Base-by-base conservation (phyloP, 371 early-diverging fungal species). In the Dinochytrium kinnereticum region DNA sequence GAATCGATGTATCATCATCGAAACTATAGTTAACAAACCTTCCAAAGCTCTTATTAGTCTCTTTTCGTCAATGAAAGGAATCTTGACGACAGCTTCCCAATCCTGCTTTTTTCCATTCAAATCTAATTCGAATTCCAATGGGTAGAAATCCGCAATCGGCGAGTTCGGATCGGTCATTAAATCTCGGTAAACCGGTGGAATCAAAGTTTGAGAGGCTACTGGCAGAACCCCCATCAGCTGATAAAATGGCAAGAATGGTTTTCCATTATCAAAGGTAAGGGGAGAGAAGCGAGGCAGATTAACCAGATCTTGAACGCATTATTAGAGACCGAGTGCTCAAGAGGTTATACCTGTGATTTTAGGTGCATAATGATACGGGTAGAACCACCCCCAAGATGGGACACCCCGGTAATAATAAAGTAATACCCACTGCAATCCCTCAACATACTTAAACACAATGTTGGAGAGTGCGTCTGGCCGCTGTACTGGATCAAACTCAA, bases 341-440 rank as follows among this genome's bases (percentile, higher is more conserved):
- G 39, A 30, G 40, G 15, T 1, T 28, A 83, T 70, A 83, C 88
- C 90, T 17, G 78, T 71, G 24, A 87, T 87, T 73, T 87, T 85
- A 21, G 91, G 91, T 2, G 91, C 87, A 75, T 89, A 92, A 80
- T 91, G 89, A 74, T 84, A 86, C 70, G 98, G 98, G 78, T 94
- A 99, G 86, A 93, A 99, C 97, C 97, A 99, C 19, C 91, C 93
- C 99, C 99, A 99, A 1, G 95, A 95, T 17, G 92, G 93, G 19
- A 95, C 94, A 51, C 98, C 99, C 40, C 90, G 84, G 81, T 96
- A 97, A 80, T 99, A 99, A 81, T 99, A 99, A 69, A 87, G 83
- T 28, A 98, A 87, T 13, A 98, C 95, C 99, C 99, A 99, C 79
- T 97, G 96, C 64, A 98, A 82, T 24, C 98, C 97, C 73, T 91